phyloP scores from a whole-genome alignment of 208 protist genomes.

The Angomonas ambiguus region DNA sequence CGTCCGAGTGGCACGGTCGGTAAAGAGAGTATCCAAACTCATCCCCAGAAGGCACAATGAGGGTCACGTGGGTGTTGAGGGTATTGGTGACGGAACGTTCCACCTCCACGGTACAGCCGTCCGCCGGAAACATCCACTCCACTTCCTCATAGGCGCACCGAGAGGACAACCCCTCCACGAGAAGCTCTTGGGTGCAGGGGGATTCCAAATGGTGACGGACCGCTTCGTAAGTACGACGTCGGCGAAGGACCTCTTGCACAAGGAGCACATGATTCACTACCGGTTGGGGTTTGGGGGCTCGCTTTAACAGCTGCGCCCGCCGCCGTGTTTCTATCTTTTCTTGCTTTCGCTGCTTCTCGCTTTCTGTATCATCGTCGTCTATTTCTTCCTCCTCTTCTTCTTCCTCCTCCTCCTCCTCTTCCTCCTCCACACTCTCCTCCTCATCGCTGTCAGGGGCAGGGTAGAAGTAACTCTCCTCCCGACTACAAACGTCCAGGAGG shows the following conservation, averaged over 20 bases:
- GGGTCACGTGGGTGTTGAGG: conserved; percentile 37
- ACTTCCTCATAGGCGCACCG: conserved; percentile 43
- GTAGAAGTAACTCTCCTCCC: conserved; percentile 48
- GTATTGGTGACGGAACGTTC: conserved; percentile 52
- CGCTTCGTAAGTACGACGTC: conserved; percentile 60
- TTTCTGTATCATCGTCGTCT: conserved; percentile 4
- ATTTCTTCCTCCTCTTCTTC: conserved; percentile 23
- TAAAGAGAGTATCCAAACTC: conserved; percentile 38
- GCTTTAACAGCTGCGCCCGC: background rate
- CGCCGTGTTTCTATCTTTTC: conserved; percentile 10
- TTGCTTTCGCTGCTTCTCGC: conserved; percentile 2
- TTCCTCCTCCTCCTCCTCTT: conserved; percentile 53
- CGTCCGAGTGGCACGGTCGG: background rate
- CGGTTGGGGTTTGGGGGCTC: background rate
- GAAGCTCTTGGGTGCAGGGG: conserved; percentile 32
- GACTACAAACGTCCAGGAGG: conserved; percentile 27
- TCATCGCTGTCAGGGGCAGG: conserved; percentile 47
- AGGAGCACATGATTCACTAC: conserved; percentile 36
- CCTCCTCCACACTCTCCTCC: conserved; percentile 47
- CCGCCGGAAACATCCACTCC: conserved; percentile 57
- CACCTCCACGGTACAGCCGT: conserved; percentile 60
- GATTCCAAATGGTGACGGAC: conserved; percentile 15
- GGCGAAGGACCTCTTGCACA: conserved; percentile 30
- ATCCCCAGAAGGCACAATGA: conserved; percentile 18
- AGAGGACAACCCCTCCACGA: conserved; percentile 24